These are phyloP conservation scores for Sugiyamaella pinicola DNA, from an alignment of 1,139 yeast species.

Conservation along the genomic window DNA sequence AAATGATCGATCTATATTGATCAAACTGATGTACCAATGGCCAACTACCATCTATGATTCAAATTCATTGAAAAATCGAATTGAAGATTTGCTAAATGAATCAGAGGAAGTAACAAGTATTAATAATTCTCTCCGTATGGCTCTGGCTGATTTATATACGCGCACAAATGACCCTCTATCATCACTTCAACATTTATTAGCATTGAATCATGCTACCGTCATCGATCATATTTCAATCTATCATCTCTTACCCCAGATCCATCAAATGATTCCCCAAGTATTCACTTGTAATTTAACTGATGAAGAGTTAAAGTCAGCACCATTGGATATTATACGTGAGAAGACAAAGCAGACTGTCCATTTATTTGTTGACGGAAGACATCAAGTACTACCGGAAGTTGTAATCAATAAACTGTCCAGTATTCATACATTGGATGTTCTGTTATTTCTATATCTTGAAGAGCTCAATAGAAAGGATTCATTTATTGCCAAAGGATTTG, in stretches of 20 bases:
- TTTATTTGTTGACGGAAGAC: conserved; percentile 64
- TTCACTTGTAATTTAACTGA: conserved; percentile 50
- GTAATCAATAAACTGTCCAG: conserved; percentile 52
- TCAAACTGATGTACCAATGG: conserved; percentile 58
- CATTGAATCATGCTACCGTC: conserved; percentile 56
- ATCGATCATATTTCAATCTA: conserved; percentile 59
- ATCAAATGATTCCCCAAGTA: conserved; percentile 53
- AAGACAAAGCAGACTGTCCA: conserved; percentile 52
- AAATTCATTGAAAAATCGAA: conserved; percentile 47
- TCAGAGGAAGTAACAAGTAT: conserved; percentile 23
- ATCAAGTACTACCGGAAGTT: conserved; percentile 58
- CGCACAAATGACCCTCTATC: conserved; percentile 58
- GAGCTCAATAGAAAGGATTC: conserved; percentile 58
- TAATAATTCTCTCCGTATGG: conserved; percentile 46
- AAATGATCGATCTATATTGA: conserved; percentile 44
- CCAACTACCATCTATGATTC: conserved; percentile 57
- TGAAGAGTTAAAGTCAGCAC: conserved; percentile 45
- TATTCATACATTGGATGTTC: conserved; percentile 45
- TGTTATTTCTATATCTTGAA: conserved; percentile 63
- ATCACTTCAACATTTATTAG: conserved; percentile 65
- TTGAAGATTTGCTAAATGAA: conserved; percentile 50
- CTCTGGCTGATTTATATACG: conserved; percentile 60
- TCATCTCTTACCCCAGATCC: conserved; percentile 60
- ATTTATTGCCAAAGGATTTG: conserved; percentile 55
- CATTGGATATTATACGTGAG: conserved; percentile 49